Conservation (phyloP, 129 eudicot genomes). For the sunflower (Helianthus annuus) region HanXRQr2.0-SUNRISE NC_035443.2:83791357-83791856, state of each 20-base stretch:
- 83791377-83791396: too few relatives aligned
- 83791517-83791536: too few relatives aligned
- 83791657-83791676: not conserved
- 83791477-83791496: too few relatives aligned
- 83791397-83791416: too few relatives aligned
- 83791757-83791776: not conserved
- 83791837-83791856: too few relatives aligned
- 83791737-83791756: not conserved
- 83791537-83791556: not conserved
- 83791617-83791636: constrained; percentile 36
- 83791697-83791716: constrained; percentile 9
- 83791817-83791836: not conserved
- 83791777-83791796: not conserved
- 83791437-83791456: too few relatives aligned
- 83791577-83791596: constrained; percentile 25
- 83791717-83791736: not conserved
- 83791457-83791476: too few relatives aligned
- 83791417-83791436: too few relatives aligned
- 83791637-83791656: constrained; percentile 22
- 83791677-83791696: constrained; percentile 25
- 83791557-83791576: constrained; percentile 32
- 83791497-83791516: too few relatives aligned
- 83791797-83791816: not conserved
- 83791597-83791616: constrained; percentile 24
- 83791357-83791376: too few relatives aligned